A percentile compares a stretch with the other conserved stretches of the same genome.
Conservation (phyloP, 495 filamentous ascomycete species). For the Bryoglossum gracile region DNA sequence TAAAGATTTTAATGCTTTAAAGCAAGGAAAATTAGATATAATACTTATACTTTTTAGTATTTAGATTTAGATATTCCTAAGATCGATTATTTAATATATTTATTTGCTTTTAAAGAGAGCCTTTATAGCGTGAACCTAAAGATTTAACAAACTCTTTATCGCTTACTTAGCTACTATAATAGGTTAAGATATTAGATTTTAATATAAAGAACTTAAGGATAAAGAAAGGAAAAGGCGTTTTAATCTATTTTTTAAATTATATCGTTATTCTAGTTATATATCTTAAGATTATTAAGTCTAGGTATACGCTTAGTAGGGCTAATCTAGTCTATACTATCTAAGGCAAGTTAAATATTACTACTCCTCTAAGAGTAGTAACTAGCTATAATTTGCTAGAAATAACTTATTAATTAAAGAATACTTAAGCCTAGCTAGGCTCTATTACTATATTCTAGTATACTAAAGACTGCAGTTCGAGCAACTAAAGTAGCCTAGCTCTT, state of each 20-base stretch:
- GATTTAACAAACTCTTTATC: conserved; percentile 31
- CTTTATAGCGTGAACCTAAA: conserved; percentile 39
- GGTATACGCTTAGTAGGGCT: conserved; percentile 32
- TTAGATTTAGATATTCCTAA: conserved; percentile 32
- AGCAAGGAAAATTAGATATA: conserved; percentile 9
- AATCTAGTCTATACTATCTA: conserved; percentile 29
- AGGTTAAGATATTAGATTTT: conserved; percentile 35
- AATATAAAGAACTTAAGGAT: conserved; percentile 34
- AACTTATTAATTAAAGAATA: conserved; percentile 35
- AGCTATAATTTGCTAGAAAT: conserved; percentile 30
- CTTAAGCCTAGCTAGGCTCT: conserved; percentile 32
- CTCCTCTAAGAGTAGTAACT: conserved; percentile 1
- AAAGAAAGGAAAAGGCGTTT: conserved; percentile 34
- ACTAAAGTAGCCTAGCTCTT: conserved; percentile 34
- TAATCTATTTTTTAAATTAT: conserved; percentile 41
- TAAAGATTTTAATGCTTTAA: too few relatives aligned
- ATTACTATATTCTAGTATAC: conserved; percentile 31
- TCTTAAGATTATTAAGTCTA: conserved; percentile 37
- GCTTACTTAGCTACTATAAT: conserved; percentile 31
- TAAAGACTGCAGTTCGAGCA: conserved; percentile 28
- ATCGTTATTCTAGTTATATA: conserved; percentile 41
- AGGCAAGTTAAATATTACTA: conserved; percentile 16
- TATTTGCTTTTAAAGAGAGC: conserved; percentile 37
- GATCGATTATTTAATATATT: conserved; percentile 36
- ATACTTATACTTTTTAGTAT: conserved; percentile 31